Evolutionary conservation across 2,329 filamentous ascomycete genomes (phyloP).

Genomic region (Dryadomyces sulphureus): DNA sequence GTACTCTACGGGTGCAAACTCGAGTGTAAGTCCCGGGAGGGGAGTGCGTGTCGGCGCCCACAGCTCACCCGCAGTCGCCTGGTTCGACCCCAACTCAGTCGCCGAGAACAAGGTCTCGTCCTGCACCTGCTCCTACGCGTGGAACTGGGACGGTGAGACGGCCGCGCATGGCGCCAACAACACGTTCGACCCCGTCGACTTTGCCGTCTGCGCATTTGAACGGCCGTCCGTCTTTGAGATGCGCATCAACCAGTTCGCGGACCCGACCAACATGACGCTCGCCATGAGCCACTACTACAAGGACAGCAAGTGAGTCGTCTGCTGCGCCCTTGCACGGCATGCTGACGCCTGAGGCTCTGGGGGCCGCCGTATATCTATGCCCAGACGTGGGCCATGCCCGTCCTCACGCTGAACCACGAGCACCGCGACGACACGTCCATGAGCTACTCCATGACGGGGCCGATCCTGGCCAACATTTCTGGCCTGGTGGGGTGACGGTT

Average conservation of each 20-base stretch:
- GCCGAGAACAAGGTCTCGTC: constrained; percentile 14
- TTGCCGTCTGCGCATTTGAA: constrained; percentile 4
- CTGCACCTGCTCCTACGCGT: constrained; percentile 12
- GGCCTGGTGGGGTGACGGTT: constrained; percentile 3
- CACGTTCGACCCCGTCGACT: constrained; percentile 4
- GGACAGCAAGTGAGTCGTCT: constrained; percentile 13
- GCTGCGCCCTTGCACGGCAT: background rate
- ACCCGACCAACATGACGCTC: constrained; percentile 13
- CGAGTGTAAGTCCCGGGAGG: constrained; percentile 10
- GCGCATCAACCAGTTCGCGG: constrained; percentile 11
- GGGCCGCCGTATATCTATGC: constrained; percentile 7
- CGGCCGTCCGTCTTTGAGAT: constrained; percentile 12
- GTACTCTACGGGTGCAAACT: constrained; percentile 12
- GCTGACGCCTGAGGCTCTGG: constrained; percentile 3
- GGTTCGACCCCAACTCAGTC: constrained; percentile 17
- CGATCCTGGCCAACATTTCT: constrained; percentile 7
- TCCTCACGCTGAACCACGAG: constrained; percentile 2
- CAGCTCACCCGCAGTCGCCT: constrained; percentile 11
- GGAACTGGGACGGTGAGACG: constrained; percentile 14
- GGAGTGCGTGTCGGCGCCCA: background rate
- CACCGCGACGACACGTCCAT: constrained; percentile 1
- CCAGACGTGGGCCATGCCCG: constrained; percentile 7
- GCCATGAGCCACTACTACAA: constrained; percentile 14
- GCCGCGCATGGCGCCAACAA: constrained; percentile 6
- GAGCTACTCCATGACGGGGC: constrained; percentile 1